Conservation (phyloP, 192 early-diverging fungal genomes). For the Backusella mclennaniae region DNA sequence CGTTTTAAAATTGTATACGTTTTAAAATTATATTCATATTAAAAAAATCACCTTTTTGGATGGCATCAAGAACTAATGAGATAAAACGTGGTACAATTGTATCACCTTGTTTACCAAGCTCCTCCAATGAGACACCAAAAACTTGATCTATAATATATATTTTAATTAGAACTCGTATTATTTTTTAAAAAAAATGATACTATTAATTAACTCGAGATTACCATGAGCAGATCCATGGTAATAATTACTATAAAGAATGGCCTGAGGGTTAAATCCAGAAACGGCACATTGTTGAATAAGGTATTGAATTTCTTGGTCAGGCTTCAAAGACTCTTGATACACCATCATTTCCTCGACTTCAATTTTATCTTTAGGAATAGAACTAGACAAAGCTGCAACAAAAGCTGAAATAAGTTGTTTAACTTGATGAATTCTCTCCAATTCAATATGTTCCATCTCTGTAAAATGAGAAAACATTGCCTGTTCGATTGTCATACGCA, state of each 20-base stretch:
- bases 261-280: conserved; percentile 63
- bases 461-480: conserved; percentile 57
- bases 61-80: conserved; percentile 54
- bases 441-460: conserved; percentile 51
- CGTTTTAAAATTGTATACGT: neutral
- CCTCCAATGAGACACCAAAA: conserved; percentile 73
- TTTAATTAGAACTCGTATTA: neutral
- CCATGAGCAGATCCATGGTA: conserved; percentile 64
- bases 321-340: conserved; percentile 70
- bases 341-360: conserved; percentile 58
- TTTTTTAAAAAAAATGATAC: neutral
- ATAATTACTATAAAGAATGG: conserved; percentile 69
- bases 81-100: conserved; percentile 63
- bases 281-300: conserved; percentile 72
- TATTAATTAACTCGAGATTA: conserved; percentile 13
- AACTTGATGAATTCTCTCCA: conserved; percentile 34
- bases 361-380: conserved; percentile 48
- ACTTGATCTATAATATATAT: conserved; percentile 55
- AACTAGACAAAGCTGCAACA: conserved; percentile 43
- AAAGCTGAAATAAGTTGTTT: conserved; percentile 47
- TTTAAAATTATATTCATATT: neutral
- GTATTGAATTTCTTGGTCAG: conserved; percentile 75
- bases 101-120: conserved; percentile 57
- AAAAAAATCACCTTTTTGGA: conserved; percentile 47
- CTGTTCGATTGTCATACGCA: conserved; percentile 69